These are phyloP conservation scores for Cyclotella choctawhatcheeana DNA, from an alignment of 108 stramenopile species.

Conservation along the genomic window DNA sequence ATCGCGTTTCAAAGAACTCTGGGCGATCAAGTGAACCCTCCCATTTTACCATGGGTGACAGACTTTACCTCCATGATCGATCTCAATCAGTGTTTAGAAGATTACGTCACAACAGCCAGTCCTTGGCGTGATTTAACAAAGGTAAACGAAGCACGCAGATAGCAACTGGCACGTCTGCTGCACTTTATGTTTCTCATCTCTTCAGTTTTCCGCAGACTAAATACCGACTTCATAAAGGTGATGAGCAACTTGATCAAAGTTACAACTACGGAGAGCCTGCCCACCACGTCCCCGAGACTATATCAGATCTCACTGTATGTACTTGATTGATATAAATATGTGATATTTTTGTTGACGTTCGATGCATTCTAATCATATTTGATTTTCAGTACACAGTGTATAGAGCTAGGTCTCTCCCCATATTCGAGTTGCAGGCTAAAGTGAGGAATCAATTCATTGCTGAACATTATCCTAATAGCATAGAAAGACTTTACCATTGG, in stretches of 20 bases:
- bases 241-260: constrained; percentile 73
- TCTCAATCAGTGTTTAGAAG: neutral
- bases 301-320: constrained; percentile 66
- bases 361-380: neutral
- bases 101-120: neutral
- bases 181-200: neutral
- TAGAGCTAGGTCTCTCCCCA: constrained; percentile 55
- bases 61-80: constrained; percentile 51
- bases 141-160: neutral
- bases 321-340: neutral
- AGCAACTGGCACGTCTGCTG: neutral
- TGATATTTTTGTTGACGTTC: neutral
- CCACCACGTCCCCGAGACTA: constrained; percentile 71
- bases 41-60: constrained; percentile 78
- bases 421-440: constrained; percentile 48
- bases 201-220: constrained; percentile 35
- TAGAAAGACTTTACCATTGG: constrained; percentile 70
- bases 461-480: constrained; percentile 66
- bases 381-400: constrained; percentile 56
- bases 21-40: constrained; percentile 58
- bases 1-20: constrained; percentile 9
- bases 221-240: constrained; percentile 65
- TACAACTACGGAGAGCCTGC: constrained; percentile 57
- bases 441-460: constrained; percentile 67
- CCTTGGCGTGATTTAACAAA: constrained; percentile 48